phyloP scores from a whole-genome alignment of 176 grass and related monocot species.

The Canna indica region DNA sequence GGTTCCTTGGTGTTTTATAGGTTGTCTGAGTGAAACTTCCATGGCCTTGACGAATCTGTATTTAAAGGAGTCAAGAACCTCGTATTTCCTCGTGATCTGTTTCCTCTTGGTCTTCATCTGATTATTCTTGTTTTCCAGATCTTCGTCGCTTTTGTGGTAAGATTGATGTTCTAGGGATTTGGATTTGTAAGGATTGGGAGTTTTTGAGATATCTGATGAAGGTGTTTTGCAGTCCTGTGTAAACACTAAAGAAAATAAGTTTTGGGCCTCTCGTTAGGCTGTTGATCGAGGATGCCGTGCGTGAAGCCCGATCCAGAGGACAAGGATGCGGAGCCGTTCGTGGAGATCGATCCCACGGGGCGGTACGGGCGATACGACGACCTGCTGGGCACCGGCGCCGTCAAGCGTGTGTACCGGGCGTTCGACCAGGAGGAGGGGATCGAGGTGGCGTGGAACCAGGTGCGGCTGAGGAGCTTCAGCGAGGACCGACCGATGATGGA shows the following conservation, averaged over 20 bases:
- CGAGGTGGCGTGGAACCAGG: constrained; percentile 97
- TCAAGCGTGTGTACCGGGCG: constrained; percentile 92
- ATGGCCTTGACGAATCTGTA: constrained; percentile 5
- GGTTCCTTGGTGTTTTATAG: not conserved
- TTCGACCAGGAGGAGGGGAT: constrained; percentile 99
- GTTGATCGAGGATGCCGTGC: constrained; percentile 9
- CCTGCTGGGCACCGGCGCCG: constrained; percentile 64
- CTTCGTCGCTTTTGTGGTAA: not conserved
- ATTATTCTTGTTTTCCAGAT: not conserved
- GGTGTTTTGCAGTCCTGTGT: too few species aligned
- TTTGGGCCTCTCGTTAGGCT: not conserved
- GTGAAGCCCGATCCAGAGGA: constrained; percentile 6
- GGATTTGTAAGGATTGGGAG: not conserved
- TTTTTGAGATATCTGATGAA: not conserved
- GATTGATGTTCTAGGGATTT: too few species aligned
- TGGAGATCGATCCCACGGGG: constrained; percentile 79
- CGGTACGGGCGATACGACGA: constrained; percentile 80
- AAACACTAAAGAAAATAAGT: too few species aligned
- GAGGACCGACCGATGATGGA: constrained; percentile 61
- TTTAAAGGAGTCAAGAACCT: constrained; percentile 1
- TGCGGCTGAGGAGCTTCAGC: constrained; percentile 46
- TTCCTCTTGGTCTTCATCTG: constrained; percentile 9
- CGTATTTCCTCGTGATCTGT: constrained; percentile 10
- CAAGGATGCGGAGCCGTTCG: constrained; percentile 60
- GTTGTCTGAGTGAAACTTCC: not conserved